A percentile compares a stretch with the other conserved stretches of the same genome.
These are phyloP conservation scores for Nigrospora oryzae DNA, from an alignment of 2,329 filamentous ascomycete genomes.

Conservation along the genomic window DNA sequence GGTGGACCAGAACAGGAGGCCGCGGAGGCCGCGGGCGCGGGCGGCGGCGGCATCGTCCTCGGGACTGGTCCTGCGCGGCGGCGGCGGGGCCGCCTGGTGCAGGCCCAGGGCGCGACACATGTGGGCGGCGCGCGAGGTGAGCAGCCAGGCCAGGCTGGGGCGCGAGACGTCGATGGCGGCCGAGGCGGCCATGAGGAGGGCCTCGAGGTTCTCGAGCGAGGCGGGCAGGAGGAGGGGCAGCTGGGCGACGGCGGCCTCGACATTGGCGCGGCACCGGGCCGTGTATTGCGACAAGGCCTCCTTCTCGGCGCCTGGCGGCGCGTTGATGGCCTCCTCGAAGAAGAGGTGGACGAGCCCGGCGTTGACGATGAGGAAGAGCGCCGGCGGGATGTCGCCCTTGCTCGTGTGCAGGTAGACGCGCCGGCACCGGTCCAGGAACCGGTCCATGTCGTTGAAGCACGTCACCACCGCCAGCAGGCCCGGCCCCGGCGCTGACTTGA, in stretches of 20 bases:
- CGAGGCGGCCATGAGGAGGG: constrained; percentile 30
- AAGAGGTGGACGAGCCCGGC: constrained; percentile 21
- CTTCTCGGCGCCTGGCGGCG: constrained; percentile 11
- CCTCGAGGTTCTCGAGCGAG: constrained; percentile 37
- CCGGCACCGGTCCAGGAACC: constrained; percentile 42
- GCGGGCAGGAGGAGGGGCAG: constrained; percentile 38
- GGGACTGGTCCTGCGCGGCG: constrained; percentile 8
- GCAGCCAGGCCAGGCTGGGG: constrained; percentile 20
- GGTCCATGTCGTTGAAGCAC: constrained; percentile 37
- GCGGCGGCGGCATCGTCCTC: constrained; percentile 8
- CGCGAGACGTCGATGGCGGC: constrained; percentile 20
- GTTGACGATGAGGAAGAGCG: constrained; percentile 34
- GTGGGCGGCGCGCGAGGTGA: constrained; percentile 19
- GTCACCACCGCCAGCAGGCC: constrained; percentile 42
- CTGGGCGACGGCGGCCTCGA: constrained; percentile 21
- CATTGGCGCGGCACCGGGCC: constrained; percentile 18
- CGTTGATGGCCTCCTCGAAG: constrained; percentile 17
- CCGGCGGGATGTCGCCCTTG: constrained; percentile 32
- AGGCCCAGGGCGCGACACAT: constrained; percentile 23
- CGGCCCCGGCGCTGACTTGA: constrained; percentile 36
- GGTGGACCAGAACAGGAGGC: constrained; percentile 45
- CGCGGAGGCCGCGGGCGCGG: constrained; percentile 21
- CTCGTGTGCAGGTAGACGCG: constrained; percentile 41
- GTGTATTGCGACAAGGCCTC: constrained; percentile 15
- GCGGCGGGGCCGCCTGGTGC: constrained; percentile 18